phyloP scores from a whole-genome alignment of 192 early-diverging fungal genomes.

The Coemansia sp. region DNA sequence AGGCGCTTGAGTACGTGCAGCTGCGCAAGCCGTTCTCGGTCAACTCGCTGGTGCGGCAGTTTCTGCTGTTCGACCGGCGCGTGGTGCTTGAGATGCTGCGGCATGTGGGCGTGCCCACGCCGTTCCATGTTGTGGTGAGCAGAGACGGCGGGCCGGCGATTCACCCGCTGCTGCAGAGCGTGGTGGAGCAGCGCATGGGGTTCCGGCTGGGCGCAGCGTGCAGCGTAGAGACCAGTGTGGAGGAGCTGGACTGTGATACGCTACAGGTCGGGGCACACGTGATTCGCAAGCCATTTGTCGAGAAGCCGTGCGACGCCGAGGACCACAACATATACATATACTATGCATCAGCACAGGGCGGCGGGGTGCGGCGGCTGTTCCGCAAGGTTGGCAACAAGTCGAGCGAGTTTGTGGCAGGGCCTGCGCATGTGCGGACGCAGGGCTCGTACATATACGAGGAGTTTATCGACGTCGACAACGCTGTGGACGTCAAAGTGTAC shows the following conservation, averaged over 20 bases:
- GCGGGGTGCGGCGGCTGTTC: slow-evolving; percentile 76
- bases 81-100: slow-evolving; percentile 81
- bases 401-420: slow-evolving; percentile 77
- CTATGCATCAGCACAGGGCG: slow-evolving; percentile 77
- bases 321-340: slow-evolving; percentile 98
- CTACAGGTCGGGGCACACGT: slow-evolving; percentile 64
- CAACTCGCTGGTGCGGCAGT: slow-evolving; percentile 89
- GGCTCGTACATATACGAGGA: slow-evolving; percentile 94
- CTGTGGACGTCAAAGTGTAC: slow-evolving; percentile 97
- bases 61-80: slow-evolving; percentile 86
- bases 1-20: slow-evolving; percentile 87
- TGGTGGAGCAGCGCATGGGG: slow-evolving; percentile 56
- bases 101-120: slow-evolving; percentile 78
- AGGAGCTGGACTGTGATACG: slow-evolving; percentile 63
- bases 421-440: slow-evolving; percentile 63
- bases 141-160: slow-evolving; percentile 66
- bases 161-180: slow-evolving; percentile 53
- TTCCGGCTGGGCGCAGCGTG: slow-evolving; percentile 43
- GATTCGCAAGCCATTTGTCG: slow-evolving; percentile 93
- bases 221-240: slow-evolving; percentile 10
- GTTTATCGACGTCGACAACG: slow-evolving; percentile 91
- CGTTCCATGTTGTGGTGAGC: slow-evolving; percentile 68
- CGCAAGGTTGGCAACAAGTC: slow-evolving; percentile 95
- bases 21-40: slow-evolving; percentile 84
- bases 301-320: slow-evolving; percentile 95